Percentiles rank a stretch among this genome's conserved stretches.
phyloP scores from a whole-genome alignment of 176 grass and related monocot genomes.

The Triticum aestivum region IWGSC_CS_RefSeq_v2.1 NC_057794.1:358573953-358574452 shows the following conservation, averaged over 20 bases:
- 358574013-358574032: constrained; percentile 83
- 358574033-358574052: constrained; percentile 70
- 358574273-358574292: constrained; percentile 77
- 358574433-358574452: constrained; percentile 56
- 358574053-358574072: constrained; percentile 89
- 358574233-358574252: constrained; percentile 87
- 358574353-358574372: constrained; percentile 39
- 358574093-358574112: constrained; percentile 65
- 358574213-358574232: constrained; percentile 83
- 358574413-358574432: constrained; percentile 46
- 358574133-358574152: constrained; percentile 57
- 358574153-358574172: constrained; percentile 94
- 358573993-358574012: constrained; percentile 78
- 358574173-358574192: constrained; percentile 97
- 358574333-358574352: constrained; percentile 37
- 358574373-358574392: constrained; percentile 35
- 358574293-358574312: constrained; percentile 79
- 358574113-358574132: constrained; percentile 39
- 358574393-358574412: constrained; percentile 35
- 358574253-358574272: constrained; percentile 72
- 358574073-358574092: constrained; percentile 82
- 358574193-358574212: constrained; percentile 66
- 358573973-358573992: constrained; percentile 88
- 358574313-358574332: constrained; percentile 51
- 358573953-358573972: constrained; percentile 84